phyloP scores from a whole-genome alignment of 2,329 filamentous ascomycete genomes.

The Neurospora sp. region DNA sequence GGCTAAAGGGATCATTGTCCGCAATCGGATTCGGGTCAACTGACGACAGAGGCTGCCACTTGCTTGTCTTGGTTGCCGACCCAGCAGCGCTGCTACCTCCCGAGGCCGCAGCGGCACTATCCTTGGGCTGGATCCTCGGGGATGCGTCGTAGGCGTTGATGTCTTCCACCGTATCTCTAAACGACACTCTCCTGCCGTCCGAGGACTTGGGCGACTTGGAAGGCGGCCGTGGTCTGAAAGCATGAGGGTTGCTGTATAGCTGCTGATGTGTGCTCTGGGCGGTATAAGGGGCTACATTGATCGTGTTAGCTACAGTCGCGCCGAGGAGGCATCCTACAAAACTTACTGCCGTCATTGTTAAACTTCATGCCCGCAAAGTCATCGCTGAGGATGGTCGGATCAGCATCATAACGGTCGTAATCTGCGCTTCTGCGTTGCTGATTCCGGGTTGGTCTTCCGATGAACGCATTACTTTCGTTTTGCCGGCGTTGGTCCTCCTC shows the following conservation, averaged over 20 bases:
- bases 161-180: constrained; percentile 61
- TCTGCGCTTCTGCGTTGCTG: constrained; percentile 67
- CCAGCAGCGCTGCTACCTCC: constrained; percentile 23
- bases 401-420: constrained; percentile 86
- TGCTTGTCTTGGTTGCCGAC: constrained; percentile 63
- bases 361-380: constrained; percentile 71
- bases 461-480: constrained; percentile 25
- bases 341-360: constrained; percentile 51
- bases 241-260: constrained; percentile 62
- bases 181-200: constrained; percentile 44
- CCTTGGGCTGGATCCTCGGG: constrained; percentile 44
- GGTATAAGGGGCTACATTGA: constrained; percentile 25
- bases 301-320: not conserved
- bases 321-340: not conserved
- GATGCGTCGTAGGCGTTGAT: constrained; percentile 67
- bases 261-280: constrained; percentile 40
- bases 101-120: constrained; percentile 29
- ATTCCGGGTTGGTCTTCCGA: constrained; percentile 48
- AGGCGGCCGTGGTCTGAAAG: constrained; percentile 61
- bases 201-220: constrained; percentile 39
- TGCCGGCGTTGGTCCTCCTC: constrained; percentile 38
- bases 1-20: constrained; percentile 92
- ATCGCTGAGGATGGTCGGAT: constrained; percentile 80
- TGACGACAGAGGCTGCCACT: constrained; percentile 89
- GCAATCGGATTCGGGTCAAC: constrained; percentile 76